Conservation (phyloP, 1,284 basidiomycete genomes). For the Agaricales sp. region DNA sequence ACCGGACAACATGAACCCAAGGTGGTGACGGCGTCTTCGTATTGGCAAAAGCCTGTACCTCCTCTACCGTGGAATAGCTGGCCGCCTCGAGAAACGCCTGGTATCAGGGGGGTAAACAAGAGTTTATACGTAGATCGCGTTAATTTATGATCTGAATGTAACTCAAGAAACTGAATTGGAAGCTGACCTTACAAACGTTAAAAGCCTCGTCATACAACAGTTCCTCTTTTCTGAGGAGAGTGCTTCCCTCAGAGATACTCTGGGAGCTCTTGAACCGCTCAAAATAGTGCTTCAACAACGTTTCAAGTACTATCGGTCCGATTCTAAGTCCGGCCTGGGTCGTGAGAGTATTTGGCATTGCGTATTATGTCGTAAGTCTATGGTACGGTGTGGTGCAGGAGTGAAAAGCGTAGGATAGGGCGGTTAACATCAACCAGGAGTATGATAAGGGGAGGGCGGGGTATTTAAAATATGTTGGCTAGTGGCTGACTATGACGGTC, state of each 20-base stretch:
- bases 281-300: slow-evolving; percentile 77
- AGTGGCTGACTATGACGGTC: background rate
- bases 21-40: slow-evolving; percentile 82
- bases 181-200: slow-evolving; percentile 63
- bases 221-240: slow-evolving; percentile 60
- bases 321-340: slow-evolving; percentile 52
- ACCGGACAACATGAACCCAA: slow-evolving; percentile 74
- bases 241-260: slow-evolving; percentile 14
- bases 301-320: slow-evolving; percentile 70
- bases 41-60: slow-evolving; percentile 80
- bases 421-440: background rate
- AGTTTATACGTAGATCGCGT: too few species aligned
- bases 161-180: background rate
- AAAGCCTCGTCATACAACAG: slow-evolving; percentile 80
- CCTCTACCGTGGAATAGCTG: slow-evolving; percentile 63
- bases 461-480: background rate
- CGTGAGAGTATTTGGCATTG: slow-evolving; percentile 47
- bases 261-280: slow-evolving; percentile 34
- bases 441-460: background rate
- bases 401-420: background rate
- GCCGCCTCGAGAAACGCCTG: slow-evolving; percentile 55
- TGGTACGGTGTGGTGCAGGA: background rate
- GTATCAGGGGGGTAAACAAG: slow-evolving; percentile 5
- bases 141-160: too few species aligned
- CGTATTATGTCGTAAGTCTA: slow-evolving; percentile 10